Percentiles rank a stretch among this genome's conserved stretches.
Evolutionary conservation across 805 yeast species (phyloP).

Genomic region (Metschnikowia colocasiae): DNA sequence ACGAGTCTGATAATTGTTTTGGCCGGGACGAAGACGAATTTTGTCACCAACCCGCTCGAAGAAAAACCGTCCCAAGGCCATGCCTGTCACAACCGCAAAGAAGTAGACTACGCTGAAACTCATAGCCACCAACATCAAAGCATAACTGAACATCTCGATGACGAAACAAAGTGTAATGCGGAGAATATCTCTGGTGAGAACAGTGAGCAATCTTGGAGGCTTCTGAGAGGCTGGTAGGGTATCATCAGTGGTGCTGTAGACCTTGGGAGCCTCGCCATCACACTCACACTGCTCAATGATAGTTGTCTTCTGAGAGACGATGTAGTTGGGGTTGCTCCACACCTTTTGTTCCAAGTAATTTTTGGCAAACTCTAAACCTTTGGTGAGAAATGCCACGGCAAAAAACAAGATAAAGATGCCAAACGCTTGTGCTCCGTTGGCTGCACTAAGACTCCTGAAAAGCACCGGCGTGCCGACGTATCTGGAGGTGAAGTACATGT

Average conservation of each 20-base stretch:
- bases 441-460: slow-evolving; percentile 52
- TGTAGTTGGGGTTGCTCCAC: slow-evolving; percentile 44
- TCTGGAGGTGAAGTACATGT: slow-evolving; percentile 49
- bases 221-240: slow-evolving; percentile 7
- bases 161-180: slow-evolving; percentile 55
- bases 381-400: slow-evolving; percentile 53
- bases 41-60: slow-evolving; percentile 55
- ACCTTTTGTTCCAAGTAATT: slow-evolving; percentile 67
- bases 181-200: slow-evolving; percentile 47
- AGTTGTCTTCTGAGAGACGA: slow-evolving; percentile 14
- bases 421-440: slow-evolving; percentile 58
- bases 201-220: slow-evolving; percentile 7
- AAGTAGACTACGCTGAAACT: slow-evolving; percentile 61
- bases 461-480: slow-evolving; percentile 59
- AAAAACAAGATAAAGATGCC: slow-evolving; percentile 67
- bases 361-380: slow-evolving; percentile 56
- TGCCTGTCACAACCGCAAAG: slow-evolving; percentile 69
- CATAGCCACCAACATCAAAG: slow-evolving; percentile 79
- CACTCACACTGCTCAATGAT: slow-evolving; percentile 20
- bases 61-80: slow-evolving; percentile 65
- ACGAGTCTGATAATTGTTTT: slow-evolving; percentile 15
- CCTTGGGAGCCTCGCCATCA: slow-evolving; percentile 14
- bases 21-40: slow-evolving; percentile 31
- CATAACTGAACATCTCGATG: slow-evolving; percentile 65
- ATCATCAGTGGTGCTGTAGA: slow-evolving; percentile 6